These are phyloP conservation scores for Asterionellopsis glacialis DNA, from an alignment of 108 stramenopile species.

Conservation along the genomic window DNA sequence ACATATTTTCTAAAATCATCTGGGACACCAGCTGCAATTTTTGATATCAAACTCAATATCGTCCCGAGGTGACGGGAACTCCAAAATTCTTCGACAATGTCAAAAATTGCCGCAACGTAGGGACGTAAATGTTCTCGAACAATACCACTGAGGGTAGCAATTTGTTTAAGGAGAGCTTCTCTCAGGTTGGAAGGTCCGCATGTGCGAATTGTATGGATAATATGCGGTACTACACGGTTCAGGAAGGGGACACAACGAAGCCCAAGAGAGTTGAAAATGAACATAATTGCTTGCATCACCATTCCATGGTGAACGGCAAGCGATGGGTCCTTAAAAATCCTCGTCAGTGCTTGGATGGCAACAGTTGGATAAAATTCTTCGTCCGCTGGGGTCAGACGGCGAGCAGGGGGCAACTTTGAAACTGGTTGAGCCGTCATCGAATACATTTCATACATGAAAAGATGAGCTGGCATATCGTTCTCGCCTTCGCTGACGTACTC, in stretches of 20 bases:
- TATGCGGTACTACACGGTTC: conserved; percentile 82
- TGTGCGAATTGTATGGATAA: conserved; percentile 68
- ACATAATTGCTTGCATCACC: conserved; percentile 92
- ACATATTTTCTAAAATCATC: conserved; percentile 82
- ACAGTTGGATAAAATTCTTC: conserved; percentile 94
- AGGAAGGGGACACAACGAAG: conserved; percentile 85
- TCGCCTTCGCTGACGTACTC: conserved; percentile 13
- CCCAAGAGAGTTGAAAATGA: conserved; percentile 90
- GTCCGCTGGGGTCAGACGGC: conserved; percentile 64
- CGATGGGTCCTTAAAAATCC: conserved; percentile 83
- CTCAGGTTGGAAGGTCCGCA: conserved; percentile 79
- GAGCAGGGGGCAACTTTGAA: conserved; percentile 50
- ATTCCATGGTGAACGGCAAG: conserved; percentile 88
- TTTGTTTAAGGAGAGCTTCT: conserved; percentile 87
- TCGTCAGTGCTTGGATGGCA: conserved; percentile 85
- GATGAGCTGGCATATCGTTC: conserved; percentile 74
- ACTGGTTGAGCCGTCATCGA: conserved; percentile 84
- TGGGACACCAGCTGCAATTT: conserved; percentile 76
- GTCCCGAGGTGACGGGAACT: conserved; percentile 78
- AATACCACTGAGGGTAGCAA: conserved; percentile 80
- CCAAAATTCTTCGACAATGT: conserved; percentile 89
- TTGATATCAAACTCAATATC: conserved; percentile 74
- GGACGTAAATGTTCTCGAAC: conserved; percentile 85
- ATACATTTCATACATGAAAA: conserved; percentile 89
- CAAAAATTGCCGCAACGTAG: conserved; percentile 86